Evolutionary conservation across 768 basidiomycete genomes (phyloP), one percentile per base, ranked within the genome.

Genomic region (Cystobasidium onofrii): DNA sequence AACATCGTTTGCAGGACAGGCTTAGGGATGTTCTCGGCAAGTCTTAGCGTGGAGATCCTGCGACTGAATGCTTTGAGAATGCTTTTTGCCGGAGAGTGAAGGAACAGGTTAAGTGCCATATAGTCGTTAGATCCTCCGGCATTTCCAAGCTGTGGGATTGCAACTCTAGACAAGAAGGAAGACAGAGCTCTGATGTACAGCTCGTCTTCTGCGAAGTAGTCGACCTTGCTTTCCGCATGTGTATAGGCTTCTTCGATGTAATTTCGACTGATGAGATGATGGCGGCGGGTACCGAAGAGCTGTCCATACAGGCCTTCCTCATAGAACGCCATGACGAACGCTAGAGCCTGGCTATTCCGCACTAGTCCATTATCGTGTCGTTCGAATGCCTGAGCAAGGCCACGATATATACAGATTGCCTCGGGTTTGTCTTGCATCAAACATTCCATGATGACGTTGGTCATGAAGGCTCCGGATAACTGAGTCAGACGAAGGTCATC

Each of bases 341-440:
- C 44, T 23, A 64, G n/a, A 18, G 23, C 39, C 23, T 64, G 36
- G 27, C 3, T 29, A 23, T 29, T 46, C 23, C 23, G 27, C 15
- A 43, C 57, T 29, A 13, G 29, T 13, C 6, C 23, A 17, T 34
- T 15, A 41, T 12, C 36, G 4, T 31, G 13, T n/a, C 23, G 54
- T 3, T 60, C 12, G 10, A 57, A 34, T 13, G 69, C 23, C 20
- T 33, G 33, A 36, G 34, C 50, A n/a, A 71, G 31, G 15, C 25
- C 23, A 29, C 52, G 52, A 60, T 71, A 71, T n/a, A 71, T 17
- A 18, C 15, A 4, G n/a, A 60, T 29, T 23, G 69, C 69, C n/a
- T 71, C 69, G n/a, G 31, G 25, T 31, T 71, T 71, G 54, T 71
- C 69, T 52, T 71, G 69, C 31, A 71, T 12, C 29, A 71, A 34